These are phyloP conservation scores for Xylariaceae sp. DNA, from an alignment of 2,329 filamentous ascomycete species.

Conservation along the genomic window DNA sequence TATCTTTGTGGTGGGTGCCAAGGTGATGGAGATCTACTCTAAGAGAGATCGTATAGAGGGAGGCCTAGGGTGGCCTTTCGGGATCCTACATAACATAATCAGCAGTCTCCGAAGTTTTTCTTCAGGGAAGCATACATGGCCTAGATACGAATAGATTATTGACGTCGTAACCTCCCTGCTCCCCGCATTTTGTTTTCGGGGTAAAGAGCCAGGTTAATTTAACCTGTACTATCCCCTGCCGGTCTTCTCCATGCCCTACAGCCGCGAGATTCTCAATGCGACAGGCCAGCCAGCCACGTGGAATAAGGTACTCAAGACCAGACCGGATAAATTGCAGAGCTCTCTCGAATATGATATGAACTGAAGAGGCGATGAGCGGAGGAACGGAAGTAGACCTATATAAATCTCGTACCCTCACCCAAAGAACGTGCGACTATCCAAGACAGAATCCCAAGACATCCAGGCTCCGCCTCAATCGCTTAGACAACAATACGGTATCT, in stretches of 20 bases:
- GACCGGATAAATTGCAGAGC: not conserved
- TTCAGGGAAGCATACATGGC: too few species aligned
- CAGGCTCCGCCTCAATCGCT: not conserved
- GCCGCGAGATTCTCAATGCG: not conserved
- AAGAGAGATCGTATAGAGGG: too few species aligned
- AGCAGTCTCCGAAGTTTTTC: too few species aligned
- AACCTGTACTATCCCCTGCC: not conserved
- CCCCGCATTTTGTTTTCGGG: not conserved
- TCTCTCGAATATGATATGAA: not conserved
- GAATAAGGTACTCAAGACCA: not conserved
- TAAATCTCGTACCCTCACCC: not conserved
- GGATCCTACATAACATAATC: too few species aligned
- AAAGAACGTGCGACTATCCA: not conserved
- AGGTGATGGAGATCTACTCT: too few species aligned
- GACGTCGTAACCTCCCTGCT: too few species aligned
- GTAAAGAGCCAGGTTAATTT: conserved; percentile 1
- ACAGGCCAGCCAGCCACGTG: conserved; percentile 1
- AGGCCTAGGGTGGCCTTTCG: too few species aligned
- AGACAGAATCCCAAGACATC: not conserved
- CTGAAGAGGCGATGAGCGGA: not conserved
- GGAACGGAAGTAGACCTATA: conserved; percentile 2
- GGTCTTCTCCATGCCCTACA: not conserved
- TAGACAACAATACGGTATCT: not conserved
- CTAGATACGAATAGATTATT: too few species aligned
- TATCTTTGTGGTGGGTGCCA: too few species aligned